A percentile compares a stretch with the other conserved stretches of the same genome.
Evolutionary conservation across 2,329 filamentous ascomycete species (phyloP).

Genomic region (Biscogniauxia marginata): DNA sequence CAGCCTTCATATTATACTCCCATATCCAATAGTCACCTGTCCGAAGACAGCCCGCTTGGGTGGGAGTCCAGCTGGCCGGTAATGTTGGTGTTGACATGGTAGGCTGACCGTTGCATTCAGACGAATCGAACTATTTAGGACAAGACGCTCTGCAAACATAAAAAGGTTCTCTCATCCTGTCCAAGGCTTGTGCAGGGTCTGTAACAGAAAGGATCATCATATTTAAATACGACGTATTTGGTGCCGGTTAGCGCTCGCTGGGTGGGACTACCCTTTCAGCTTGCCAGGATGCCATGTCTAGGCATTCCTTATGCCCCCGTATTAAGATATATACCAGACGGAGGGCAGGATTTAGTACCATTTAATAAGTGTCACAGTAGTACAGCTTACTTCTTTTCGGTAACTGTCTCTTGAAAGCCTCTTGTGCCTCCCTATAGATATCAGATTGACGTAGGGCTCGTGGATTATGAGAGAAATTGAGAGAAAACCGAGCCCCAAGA

Average conservation of each 20-base stretch:
- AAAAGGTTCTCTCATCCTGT: neutral
- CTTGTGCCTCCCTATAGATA: too few species aligned
- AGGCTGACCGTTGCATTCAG: neutral
- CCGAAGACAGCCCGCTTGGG: slow-evolving; percentile 17
- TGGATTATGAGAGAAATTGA: too few species aligned
- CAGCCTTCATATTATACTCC: slow-evolving; percentile 5
- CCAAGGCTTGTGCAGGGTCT: neutral
- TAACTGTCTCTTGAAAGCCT: too few species aligned
- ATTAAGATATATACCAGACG: neutral
- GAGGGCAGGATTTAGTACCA: too few species aligned
- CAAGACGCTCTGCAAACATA: neutral
- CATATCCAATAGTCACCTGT: slow-evolving; percentile 25
- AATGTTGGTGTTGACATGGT: slow-evolving; percentile 18
- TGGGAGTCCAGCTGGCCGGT: slow-evolving; percentile 12
- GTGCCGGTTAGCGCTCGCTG: neutral
- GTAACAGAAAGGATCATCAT: neutral
- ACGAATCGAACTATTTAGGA: neutral
- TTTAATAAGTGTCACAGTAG: too few species aligned
- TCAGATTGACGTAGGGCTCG: too few species aligned
- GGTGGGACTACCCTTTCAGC: neutral
- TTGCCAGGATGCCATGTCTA: neutral
- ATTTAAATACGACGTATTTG: neutral
- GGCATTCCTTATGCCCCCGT: neutral
- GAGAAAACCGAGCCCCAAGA: too few species aligned
- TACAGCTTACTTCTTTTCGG: too few species aligned